These are phyloP conservation scores for Aphanomyces euteiches DNA, from an alignment of 352 stramenopile genomes.

Conservation along the genomic window DNA sequence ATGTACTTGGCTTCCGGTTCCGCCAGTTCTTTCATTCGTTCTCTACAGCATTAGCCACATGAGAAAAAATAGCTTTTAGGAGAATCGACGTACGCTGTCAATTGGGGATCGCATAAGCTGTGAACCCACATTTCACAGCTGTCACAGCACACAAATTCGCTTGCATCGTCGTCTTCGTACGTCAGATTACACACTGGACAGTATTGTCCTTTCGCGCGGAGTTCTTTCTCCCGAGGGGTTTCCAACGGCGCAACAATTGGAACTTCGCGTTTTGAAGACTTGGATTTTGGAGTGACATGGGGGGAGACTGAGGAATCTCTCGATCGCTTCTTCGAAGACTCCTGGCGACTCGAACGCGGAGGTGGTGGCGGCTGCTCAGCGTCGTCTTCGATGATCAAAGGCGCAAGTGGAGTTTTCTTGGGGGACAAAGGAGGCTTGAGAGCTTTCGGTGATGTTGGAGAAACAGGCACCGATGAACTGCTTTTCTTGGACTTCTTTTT, in stretches of 20 bases:
- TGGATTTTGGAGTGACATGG: slow-evolving; percentile 8
- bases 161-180: slow-evolving; percentile 84
- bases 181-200: slow-evolving; percentile 80
- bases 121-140: slow-evolving; percentile 87
- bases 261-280: slow-evolving; percentile 8
- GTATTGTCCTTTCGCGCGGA: slow-evolving; percentile 77
- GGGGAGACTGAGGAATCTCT: background rate
- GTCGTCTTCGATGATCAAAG: slow-evolving; percentile 10
- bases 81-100: slow-evolving; percentile 54
- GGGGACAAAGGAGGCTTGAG: background rate
- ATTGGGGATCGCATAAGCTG: slow-evolving; percentile 57
- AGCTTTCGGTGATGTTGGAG: background rate
- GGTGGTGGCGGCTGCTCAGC: background rate
- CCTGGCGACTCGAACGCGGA: background rate
- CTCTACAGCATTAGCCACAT: slow-evolving; percentile 34
- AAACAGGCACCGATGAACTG: background rate
- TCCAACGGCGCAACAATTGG: background rate
- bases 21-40: slow-evolving; percentile 50
- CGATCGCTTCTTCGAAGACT: slow-evolving; percentile 25
- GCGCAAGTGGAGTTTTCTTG: background rate
- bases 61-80: background rate
- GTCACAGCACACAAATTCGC: slow-evolving; percentile 84
- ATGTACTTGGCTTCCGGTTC: slow-evolving; percentile 84
- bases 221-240: slow-evolving; percentile 53
- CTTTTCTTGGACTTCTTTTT: slow-evolving; percentile 28